Base-by-base conservation (phyloP, 257 asterid species). In the Scutellaria barbata region DNA sequence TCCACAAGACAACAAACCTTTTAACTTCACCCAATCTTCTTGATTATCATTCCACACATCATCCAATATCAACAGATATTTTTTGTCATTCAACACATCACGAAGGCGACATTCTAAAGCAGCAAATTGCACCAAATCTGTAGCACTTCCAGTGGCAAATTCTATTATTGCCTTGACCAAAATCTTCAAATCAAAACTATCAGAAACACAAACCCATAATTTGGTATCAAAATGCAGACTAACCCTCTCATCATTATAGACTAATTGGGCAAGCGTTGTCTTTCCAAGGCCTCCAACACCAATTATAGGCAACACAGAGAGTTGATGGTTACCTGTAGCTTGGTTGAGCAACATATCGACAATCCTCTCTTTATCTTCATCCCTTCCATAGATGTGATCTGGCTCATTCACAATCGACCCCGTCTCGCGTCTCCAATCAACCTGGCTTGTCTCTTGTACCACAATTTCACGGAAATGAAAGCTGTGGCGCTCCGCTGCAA, bases 11-110 rank as follows among this genome's bases (percentile, higher is more conserved):
- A 80, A 12, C 6, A 39, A 37, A 20, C 46, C 39, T 59, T 66
- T 75, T 0, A 75, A 7, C 25, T 20, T 67, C 7, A 59, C 56
- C 84, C 81, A 80, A 30, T 52, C 62, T 13, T 75, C 81, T 6
- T 60, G 80, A 51, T 79, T 59, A 4, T 74, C 77, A 50, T 72
- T 66, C 77, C 74, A 77, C 13, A 77, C 82, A 46, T 77, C 78
- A 53, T 77, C 78, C 30, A 77, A 22, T 30, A 69, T 9, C 46
- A 69, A 25, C 33, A 69, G 30, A 48, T 13, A 69, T 4, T 40
- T 56, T 43, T 45, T 69, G 8, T 7, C 14, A 7, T 56, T 55
- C 56, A 69, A 1, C 14, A 43, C 6, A 3, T 42, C 33, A 18
- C 16, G 14, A 33, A 79, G 70, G 3, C 40, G 41, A 16, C 39